Conservation (phyloP, 345 rosid genomes). For the Chamaenerion angustifolium region DNA sequence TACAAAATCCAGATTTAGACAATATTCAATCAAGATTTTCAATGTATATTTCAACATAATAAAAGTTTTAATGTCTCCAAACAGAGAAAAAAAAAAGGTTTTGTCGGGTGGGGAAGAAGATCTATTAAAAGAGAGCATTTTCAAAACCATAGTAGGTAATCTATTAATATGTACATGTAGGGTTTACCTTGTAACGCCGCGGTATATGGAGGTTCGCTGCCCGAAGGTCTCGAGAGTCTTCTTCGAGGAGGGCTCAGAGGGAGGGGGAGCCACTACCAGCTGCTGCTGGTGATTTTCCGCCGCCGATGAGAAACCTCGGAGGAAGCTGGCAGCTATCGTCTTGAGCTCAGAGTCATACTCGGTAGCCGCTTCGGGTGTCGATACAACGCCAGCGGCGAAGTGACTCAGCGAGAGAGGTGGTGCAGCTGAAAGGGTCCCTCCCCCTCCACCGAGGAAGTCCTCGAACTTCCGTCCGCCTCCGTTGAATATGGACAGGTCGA, state of each 20-base stretch:
- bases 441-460: slow-evolving; percentile 41
- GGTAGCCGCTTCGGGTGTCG: slow-evolving; percentile 11
- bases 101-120: too few relatives aligned
- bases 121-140: too few relatives aligned
- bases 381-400: slow-evolving; percentile 8
- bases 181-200: slow-evolving; percentile 12
- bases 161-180: too few relatives aligned
- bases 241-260: background rate
- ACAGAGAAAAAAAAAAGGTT: too few relatives aligned
- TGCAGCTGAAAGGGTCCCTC: slow-evolving; percentile 10
- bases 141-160: too few relatives aligned
- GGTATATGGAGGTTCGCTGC: slow-evolving; percentile 10
- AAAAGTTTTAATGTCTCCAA: too few relatives aligned
- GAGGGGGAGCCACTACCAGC: slow-evolving; percentile 19
- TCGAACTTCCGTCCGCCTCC: slow-evolving; percentile 49
- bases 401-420: slow-evolving; percentile 9
- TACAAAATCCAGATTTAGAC: background rate
- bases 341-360: slow-evolving; percentile 28
- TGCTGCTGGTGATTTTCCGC: background rate
- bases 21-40: too few relatives aligned
- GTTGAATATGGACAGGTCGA: slow-evolving; percentile 31
- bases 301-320: too few relatives aligned
- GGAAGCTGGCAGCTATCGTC: too few relatives aligned
- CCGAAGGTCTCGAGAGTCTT: slow-evolving; percentile 9
- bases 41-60: too few relatives aligned